Conservation (phyloP, 31 red algal genomes). For the Asparagopsis taxiformis region DNA sequence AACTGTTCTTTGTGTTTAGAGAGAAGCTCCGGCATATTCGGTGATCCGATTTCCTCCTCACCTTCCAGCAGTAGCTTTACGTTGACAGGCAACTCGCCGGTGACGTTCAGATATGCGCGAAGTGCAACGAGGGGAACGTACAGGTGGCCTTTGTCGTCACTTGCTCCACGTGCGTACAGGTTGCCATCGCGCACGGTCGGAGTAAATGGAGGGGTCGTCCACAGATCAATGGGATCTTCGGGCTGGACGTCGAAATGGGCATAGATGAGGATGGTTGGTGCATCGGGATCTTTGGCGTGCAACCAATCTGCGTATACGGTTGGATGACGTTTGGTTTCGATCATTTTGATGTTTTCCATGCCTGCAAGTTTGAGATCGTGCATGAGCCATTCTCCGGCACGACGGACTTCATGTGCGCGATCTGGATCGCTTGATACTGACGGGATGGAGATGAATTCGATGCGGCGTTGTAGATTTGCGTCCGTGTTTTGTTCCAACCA, state of each 20-base stretch:
- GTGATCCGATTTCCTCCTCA: conserved; percentile 91
- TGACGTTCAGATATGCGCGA: conserved; percentile 36
- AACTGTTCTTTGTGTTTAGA: conserved; percentile 20
- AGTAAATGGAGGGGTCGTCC: conserved; percentile 81
- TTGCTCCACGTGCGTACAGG: conserved; percentile 83
- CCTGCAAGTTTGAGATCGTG: conserved; percentile 31
- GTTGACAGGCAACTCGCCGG: conserved; percentile 66
- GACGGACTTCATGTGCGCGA: conserved; percentile 19
- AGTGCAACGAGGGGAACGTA: conserved; percentile 52
- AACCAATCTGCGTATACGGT: conserved; percentile 80
- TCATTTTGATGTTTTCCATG: conserved; percentile 63
- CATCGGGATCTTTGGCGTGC: conserved; percentile 33
- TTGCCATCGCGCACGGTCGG: conserved; percentile 64
- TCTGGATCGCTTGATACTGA: conserved; percentile 52
- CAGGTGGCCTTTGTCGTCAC: conserved; percentile 90
- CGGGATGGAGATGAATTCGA: conserved; percentile 41
- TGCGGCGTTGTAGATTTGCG: conserved; percentile 26
- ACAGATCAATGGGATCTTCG: conserved; percentile 71
- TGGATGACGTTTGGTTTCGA: conserved; percentile 75
- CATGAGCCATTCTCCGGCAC: conserved; percentile 28
- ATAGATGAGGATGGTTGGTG: conserved; percentile 83
- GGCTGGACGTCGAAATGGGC: conserved; percentile 96
- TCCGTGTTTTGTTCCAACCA: conserved; percentile 23
- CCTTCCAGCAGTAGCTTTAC: conserved; percentile 90
- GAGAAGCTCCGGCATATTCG: conserved; percentile 49